A percentile compares a stretch with the other conserved stretches of the same genome.
These are phyloP conservation scores for Emergomyces africanus DNA, from an alignment of 2,329 filamentous ascomycete species.

Conservation along the genomic window DNA sequence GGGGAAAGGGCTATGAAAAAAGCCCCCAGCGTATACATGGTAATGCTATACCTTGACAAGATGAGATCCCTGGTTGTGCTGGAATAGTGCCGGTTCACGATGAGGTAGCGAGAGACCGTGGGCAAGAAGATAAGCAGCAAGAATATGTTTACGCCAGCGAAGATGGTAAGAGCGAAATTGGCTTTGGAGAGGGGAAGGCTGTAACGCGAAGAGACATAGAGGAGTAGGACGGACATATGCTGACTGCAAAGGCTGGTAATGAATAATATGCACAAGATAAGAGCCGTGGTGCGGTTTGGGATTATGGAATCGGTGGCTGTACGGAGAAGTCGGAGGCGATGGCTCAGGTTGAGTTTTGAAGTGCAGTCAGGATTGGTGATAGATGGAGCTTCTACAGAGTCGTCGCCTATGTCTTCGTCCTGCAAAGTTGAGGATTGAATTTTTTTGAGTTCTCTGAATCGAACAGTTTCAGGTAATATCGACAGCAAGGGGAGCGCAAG, in stretches of 20 bases:
- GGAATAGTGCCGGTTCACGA: constrained; percentile 14
- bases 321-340: background rate
- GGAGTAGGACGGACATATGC: constrained; percentile 35
- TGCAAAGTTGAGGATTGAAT: background rate
- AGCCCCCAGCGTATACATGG: constrained; percentile 32
- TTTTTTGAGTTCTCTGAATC: constrained; percentile 7
- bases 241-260: constrained; percentile 38
- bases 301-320: constrained; percentile 21
- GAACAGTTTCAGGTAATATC: constrained; percentile 29
- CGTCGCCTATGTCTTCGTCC: background rate
- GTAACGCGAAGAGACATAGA: constrained; percentile 41
- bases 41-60: constrained; percentile 34
- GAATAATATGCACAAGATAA: constrained; percentile 35
- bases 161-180: constrained; percentile 34
- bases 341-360: background rate
- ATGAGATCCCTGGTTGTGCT: constrained; percentile 33
- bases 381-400: background rate
- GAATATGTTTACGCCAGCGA: constrained; percentile 35
- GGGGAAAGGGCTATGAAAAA: constrained; percentile 35
- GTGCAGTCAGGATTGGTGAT: background rate
- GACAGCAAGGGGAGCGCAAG: constrained; percentile 22
- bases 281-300: constrained; percentile 26
- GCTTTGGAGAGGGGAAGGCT: constrained; percentile 34
- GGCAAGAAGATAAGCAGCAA: constrained; percentile 37
- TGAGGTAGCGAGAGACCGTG: constrained; percentile 25